These are phyloP conservation scores for Biancaea sappan DNA, from an alignment of 306 rosid species.

Conservation along the genomic window DNA sequence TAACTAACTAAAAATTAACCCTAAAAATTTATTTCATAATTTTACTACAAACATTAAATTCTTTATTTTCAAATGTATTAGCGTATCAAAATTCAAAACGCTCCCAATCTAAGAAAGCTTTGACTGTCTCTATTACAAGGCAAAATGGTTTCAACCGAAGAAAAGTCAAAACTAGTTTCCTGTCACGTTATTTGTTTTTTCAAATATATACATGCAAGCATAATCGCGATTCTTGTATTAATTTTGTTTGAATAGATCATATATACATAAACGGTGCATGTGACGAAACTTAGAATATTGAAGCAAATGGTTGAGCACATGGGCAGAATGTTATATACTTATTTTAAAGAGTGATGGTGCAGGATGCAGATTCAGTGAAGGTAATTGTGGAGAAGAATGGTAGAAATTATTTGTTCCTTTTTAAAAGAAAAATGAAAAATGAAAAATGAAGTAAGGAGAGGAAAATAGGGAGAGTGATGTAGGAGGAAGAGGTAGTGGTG, in stretches of 20 bases:
- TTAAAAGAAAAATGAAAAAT: too few relatives aligned
- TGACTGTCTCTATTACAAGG: too few relatives aligned
- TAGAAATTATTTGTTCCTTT: too few relatives aligned
- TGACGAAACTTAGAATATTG: not conserved
- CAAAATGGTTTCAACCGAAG: too few relatives aligned
- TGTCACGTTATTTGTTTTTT: not conserved
- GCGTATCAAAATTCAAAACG: too few relatives aligned
- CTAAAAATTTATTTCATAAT: too few relatives aligned
- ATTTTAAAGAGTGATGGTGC: slow-evolving; percentile 8
- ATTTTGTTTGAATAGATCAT: not conserved
- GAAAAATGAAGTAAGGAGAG: too few relatives aligned
- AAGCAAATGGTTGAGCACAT: not conserved
- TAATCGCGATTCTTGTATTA: not conserved
- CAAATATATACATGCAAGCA: not conserved
- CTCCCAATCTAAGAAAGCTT: too few relatives aligned
- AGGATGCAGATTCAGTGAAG: not conserved
- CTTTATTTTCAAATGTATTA: too few relatives aligned
- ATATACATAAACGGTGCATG: not conserved
- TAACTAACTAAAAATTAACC: too few relatives aligned
- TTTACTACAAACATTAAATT: too few relatives aligned
- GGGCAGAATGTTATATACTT: not conserved
- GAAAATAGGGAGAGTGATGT: too few relatives aligned
- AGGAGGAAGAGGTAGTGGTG: not conserved
- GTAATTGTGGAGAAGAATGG: not conserved
- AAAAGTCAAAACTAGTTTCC: not conserved